Base-by-base conservation (phyloP, 2,329 filamentous ascomycete genomes). In the Dactylonectria estremocensis region DNA sequence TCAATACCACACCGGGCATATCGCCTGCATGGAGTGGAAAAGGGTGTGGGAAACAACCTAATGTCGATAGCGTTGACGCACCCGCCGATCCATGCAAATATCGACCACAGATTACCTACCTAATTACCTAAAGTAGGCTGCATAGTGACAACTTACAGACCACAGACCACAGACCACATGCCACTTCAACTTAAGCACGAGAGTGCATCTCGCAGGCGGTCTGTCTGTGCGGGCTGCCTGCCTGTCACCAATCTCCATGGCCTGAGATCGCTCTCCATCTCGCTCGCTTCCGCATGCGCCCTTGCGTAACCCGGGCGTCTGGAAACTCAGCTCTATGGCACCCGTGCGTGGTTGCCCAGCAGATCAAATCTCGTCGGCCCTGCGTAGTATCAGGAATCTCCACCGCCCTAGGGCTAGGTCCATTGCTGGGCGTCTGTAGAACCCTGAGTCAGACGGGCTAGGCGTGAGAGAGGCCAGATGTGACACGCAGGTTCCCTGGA, bases 281-380 rank as follows among this genome's bases (percentile, higher is more conserved):
- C 54, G 35, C 37, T 64, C 50, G 56, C 28, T 63, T 63, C 53
- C 31, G 43, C 13, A 56, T 45, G 31, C 14, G 64, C 55, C 54
- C 50, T 61, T 63, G 70, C 66, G 66, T 49, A 68, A 66, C 63
- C 66, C 65, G 20, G 66, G 46, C 60, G 59, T 57, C 54, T 60
- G 67, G 64, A 54, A 57, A 60, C 24, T 28, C 7, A 4, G 24
- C 24, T 28, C 24, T 54, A 67, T 68, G 35, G 22, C 50, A 69
- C 64, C 64, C n/a, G 63, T 28, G 20, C 62, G 48, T 55, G 62
- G 56, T 60, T 49, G 48, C 35, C 28, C 31, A 35, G 49, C 49
- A 33, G 24, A n/a, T 22, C 33, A 9, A 31, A 33, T 16, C n/a
- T 2, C 54, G 24, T 28, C 24, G 24, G 24, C 24, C 24, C 24